phyloP scores from a whole-genome alignment of 495 filamentous ascomycete genomes.

The Penicillium malachiteum region DNA sequence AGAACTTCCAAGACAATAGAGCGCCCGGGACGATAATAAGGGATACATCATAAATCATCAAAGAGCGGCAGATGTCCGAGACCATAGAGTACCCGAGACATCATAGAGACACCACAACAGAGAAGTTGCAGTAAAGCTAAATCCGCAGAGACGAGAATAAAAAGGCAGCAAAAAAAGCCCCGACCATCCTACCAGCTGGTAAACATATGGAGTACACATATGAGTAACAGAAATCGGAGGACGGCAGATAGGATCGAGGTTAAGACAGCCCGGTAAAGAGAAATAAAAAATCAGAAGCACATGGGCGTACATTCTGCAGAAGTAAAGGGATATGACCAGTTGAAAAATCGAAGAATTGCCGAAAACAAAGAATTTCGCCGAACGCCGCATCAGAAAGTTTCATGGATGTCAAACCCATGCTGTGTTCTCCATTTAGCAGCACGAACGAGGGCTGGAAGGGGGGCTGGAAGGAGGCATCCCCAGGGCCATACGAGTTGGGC shows the following conservation, averaged over 20 bases:
- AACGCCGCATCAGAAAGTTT: not conserved
- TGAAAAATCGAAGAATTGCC: not conserved
- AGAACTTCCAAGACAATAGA: no score
- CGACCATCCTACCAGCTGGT: not conserved
- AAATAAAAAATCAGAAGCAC: slow-evolving; percentile 11
- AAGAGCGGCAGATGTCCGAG: no score
- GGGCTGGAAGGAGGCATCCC: slow-evolving; percentile 21
- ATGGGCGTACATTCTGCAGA: slow-evolving; percentile 22
- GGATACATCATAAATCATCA: no score
- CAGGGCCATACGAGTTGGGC: slow-evolving; percentile 35
- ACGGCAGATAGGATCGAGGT: not conserved
- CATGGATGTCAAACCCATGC: not conserved
- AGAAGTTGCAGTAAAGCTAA: no score
- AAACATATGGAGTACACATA: not conserved
- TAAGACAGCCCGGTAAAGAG: not conserved
- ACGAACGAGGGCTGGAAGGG: slow-evolving; percentile 14
- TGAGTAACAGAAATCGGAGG: not conserved
- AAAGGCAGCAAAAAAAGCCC: no score
- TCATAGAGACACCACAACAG: no score
- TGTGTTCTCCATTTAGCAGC: not conserved
- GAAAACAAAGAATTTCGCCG: no score
- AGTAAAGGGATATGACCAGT: slow-evolving; percentile 9
- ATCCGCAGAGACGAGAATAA: no score
- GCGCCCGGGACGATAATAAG: no score
- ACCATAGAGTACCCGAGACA: no score